Conservation (phyloP, 2,329 filamentous ascomycete genomes). For the Fusarium anthophilum region DNA sequence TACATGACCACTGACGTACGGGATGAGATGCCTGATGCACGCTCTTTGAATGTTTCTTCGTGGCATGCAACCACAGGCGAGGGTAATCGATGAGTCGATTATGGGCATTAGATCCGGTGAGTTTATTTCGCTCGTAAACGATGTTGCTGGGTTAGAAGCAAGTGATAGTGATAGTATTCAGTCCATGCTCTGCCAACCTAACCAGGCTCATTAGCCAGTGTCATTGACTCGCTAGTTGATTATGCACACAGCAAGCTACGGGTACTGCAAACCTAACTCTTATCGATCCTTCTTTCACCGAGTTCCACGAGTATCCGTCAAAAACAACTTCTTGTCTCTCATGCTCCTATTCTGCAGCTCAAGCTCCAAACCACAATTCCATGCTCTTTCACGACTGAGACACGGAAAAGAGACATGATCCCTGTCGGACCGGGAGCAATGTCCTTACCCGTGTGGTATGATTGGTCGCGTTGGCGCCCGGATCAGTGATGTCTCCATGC, state of each 20-base stretch:
- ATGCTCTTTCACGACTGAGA: constrained; percentile 20
- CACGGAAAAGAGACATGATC: constrained; percentile 30
- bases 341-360: background rate
- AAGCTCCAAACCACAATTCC: constrained; percentile 11
- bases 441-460: constrained; percentile 31
- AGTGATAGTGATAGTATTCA: background rate
- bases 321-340: background rate
- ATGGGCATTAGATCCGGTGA: background rate
- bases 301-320: background rate
- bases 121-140: background rate
- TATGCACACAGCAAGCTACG: background rate
- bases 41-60: constrained; percentile 21
- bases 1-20: constrained; percentile 27
- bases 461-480: constrained; percentile 51
- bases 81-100: background rate
- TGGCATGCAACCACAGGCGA: constrained; percentile 5
- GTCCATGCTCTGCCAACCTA: background rate
- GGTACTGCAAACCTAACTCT: background rate
- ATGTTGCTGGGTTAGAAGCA: background rate
- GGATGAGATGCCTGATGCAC: constrained; percentile 23
- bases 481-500: constrained; percentile 41
- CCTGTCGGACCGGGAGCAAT: constrained; percentile 29
- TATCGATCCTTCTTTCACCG: background rate
- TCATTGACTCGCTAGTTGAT: background rate
- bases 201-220: background rate